Base-by-base conservation (phyloP, 2,329 filamentous ascomycete genomes). In the Sarocladium oryzae region DNA sequence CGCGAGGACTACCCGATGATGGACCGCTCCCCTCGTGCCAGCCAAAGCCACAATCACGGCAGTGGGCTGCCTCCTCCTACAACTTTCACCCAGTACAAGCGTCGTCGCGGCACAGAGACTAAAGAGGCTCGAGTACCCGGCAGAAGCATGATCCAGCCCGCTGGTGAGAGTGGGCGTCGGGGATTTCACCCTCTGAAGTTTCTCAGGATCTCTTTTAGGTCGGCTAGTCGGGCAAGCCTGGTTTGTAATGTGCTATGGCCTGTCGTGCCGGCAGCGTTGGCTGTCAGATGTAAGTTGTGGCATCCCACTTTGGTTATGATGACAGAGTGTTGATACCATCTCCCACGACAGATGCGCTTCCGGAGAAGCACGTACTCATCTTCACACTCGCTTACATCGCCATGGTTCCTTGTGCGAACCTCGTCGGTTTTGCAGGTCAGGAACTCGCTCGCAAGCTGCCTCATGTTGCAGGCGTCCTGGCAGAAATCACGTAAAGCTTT, bases 391-490 rank as follows among this genome's bases (percentile, higher is more conserved):
- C 69, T 6, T 78, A 77, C 54, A 67, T 78, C 49, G 73, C 73
- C 54, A 77, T 78, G 70, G 64, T 78, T 1, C 75, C 75, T 0
- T 69, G 73, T 24, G 75, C 75, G 51, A 78, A 77, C 55, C 61
- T 77, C 26, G 66, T 78, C 15, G 75, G 75, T 2, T 78, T 71
- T 37, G 62, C 69, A 4, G 76, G 66, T 4, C 69, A 92, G 83
- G 65, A 92, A 87, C 68, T 92, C 81, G 81, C 85, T 1, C 78
- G 84, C 54, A 92, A 92, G 68, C 68, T 92, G 52, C 86, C 86
- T 28, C 88, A 88, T 60, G 86, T 89, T 8, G 67, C 84, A 46
- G 84, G 83, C 23, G 76, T 87, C 10, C 64, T 88, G 54, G 63
- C 74, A 15, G 80, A 84, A 60, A 82, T 78, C 1, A 81, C 78